Evolutionary conservation across 306 rosid species (phyloP).

Genomic region (Castanea sativa): DNA sequence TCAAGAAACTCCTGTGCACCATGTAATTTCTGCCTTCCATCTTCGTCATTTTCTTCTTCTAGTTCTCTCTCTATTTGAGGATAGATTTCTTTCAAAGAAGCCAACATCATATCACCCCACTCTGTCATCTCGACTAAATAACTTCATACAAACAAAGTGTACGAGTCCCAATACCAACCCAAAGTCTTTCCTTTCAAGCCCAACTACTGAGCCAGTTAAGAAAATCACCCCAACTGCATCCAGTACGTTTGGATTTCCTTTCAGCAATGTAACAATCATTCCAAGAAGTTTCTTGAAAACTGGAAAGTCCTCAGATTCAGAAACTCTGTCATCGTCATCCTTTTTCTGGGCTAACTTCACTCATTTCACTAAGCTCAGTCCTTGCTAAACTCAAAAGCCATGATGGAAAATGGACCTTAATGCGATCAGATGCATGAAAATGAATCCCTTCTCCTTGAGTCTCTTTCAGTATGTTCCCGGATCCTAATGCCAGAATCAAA

Average conservation of each 20-base stretch:
- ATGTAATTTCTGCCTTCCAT: constrained; percentile 43
- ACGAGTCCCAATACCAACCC: constrained; percentile 61
- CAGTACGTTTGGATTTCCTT: constrained; percentile 46
- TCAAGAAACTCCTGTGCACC: constrained; percentile 58
- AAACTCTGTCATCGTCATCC: constrained; percentile 26
- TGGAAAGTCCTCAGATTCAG: constrained; percentile 34
- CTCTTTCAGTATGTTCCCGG: constrained; percentile 35
- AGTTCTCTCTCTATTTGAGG: constrained; percentile 61
- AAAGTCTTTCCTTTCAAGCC: constrained; percentile 56
- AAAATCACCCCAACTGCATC: constrained; percentile 64
- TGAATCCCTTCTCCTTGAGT: constrained; percentile 28
- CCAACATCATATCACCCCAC: constrained; percentile 73
- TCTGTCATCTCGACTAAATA: constrained; percentile 53
- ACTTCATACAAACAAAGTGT: constrained; percentile 60
- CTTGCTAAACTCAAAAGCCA: constrained; percentile 67
- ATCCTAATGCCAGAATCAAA: constrained; percentile 72
- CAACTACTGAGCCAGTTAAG: constrained; percentile 54
- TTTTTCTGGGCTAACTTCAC: constrained; percentile 41
- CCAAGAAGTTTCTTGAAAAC: constrained; percentile 54
- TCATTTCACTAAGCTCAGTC: constrained; percentile 39
- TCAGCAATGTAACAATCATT: constrained; percentile 42
- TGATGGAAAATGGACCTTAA: constrained; percentile 51
- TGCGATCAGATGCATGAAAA: constrained; percentile 27
- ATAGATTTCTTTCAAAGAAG: constrained; percentile 60
- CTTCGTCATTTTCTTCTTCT: constrained; percentile 46